Evolutionary conservation across 352 stramenopile species (phyloP), one percentile per base, ranked within the genome.

Genomic region (Phytophthora idaei): DNA sequence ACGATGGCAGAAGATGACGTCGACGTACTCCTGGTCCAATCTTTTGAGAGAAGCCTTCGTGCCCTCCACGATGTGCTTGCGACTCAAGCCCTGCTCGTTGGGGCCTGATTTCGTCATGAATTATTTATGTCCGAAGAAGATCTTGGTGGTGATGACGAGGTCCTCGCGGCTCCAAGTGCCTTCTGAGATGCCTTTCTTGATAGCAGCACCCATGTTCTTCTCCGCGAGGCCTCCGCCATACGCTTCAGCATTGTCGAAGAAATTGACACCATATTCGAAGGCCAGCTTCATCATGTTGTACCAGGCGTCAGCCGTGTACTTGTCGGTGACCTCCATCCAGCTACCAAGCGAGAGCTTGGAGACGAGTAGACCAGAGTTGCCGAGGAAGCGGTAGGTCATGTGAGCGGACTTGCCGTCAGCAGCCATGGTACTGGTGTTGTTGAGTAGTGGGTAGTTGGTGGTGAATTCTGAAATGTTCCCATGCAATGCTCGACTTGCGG

Each of bases 61-160:
- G 17, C 77, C 78, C 42, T 86, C 77, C 9, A 81, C 60, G 39
- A 92, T 73, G 17, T 21, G 17, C 17, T 21, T 21, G 17, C 74
- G 61, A 12, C 63, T 77, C 8, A 77, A 25, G 14, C 75, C 66
- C 12, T 69, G 29, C 21, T 50, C 42, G 37, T 81, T 85, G 0
- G 61, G 65, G 1, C 64, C 63, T 11, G 12, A 17, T 27, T 27
- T 44, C 4, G 37, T 49, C 12, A 12, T 5, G 27, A 42, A 42
- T 5, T 14, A 15, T 14, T 64, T 64, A 25, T 61, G 54, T 4
- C 71, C 78, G 2, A 76, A 54, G 25, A 81, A 84, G 61, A 90
- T 76, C 61, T 91, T 93, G 51, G 80, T 90, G 17, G 64, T 71
- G 48, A 91, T 55, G 6, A 91, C 74, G 2, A 92, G 51, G 74